Base-by-base conservation (phyloP, 1,139 yeast species). In the Suhomyces maxii region DNA sequence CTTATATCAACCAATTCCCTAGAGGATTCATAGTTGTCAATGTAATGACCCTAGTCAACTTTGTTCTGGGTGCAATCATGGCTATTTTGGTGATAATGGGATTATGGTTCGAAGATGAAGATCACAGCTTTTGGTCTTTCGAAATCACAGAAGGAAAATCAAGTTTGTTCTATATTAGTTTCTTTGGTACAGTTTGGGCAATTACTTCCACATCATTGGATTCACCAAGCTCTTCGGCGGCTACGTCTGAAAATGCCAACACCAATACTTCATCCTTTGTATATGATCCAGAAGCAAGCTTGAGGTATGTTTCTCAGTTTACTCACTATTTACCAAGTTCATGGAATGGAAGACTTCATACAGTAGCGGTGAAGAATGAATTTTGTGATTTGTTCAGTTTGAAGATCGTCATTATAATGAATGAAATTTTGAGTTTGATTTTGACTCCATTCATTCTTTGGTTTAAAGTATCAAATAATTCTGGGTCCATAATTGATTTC, bases 1-100 rank as follows among this genome's bases (percentile, higher is more conserved):
- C 83, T 12, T 93, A 93, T 60, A 82, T 93, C 46, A 84, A 89
- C 56, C 97, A 91, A 63, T 93, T 93, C 60, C 99, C 99, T 2
- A 85, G 90, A 47, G 95, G 90, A 50, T 83, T 83, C 53, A 50
- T 73, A 10, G 62, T 73, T 8, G 60, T 67, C 2, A 80, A 84
- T 31, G 76, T 83, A 34, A 74, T 88, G 56, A 62, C 86, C 7
- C 68, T 89, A 54, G 68, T 85, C 7, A 83, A 95, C 8, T 91
- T 93, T 63, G 71, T 93, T 0, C 78, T 89, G 32, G 98, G 99
- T 0, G 88, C 99, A 0, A 79, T 95, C 50, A 87, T 93, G 33
- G 95, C 98, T 0, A 87, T 91, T 1, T 74, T 93, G 46, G 97
- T 90, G 35, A 76, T 89, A 3, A 73, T 88, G 56, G 89, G 98